A percentile compares a stretch with the other conserved stretches of the same genome.
phyloP scores from a whole-genome alignment of 495 filamentous ascomycete genomes.

The Penicillium antarcticum region DNA sequence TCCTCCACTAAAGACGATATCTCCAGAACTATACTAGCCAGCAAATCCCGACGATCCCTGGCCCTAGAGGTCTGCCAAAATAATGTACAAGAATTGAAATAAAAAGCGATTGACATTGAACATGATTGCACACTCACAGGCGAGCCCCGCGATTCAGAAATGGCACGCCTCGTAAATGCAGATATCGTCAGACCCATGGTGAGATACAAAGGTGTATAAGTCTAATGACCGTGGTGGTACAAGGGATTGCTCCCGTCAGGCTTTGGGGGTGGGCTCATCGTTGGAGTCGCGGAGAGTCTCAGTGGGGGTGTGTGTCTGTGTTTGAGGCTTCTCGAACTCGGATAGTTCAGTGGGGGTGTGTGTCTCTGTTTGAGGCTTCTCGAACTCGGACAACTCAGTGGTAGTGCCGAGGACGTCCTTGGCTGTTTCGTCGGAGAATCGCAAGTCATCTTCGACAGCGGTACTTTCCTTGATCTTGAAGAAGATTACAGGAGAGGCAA shows the following conservation, averaged over 20 bases:
- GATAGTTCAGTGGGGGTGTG: slow-evolving; percentile 1
- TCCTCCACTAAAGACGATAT: neutral
- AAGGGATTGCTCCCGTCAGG: neutral
- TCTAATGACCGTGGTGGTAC: slow-evolving; percentile 4
- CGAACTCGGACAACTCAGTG: slow-evolving; percentile 1
- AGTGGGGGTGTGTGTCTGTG: neutral
- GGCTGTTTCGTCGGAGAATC: slow-evolving; percentile 75
- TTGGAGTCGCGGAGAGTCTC: slow-evolving; percentile 1
- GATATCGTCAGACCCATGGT: neutral
- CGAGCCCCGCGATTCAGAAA: neutral
- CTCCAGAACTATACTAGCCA: neutral
- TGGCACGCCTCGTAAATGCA: slow-evolving; percentile 22
- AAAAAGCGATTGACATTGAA: neutral
- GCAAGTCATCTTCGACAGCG: slow-evolving; percentile 71
- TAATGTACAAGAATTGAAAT: slow-evolving; percentile 2
- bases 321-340: slow-evolving; percentile 13
- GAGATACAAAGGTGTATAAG: neutral
- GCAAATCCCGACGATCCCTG: neutral
- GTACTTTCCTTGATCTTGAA: slow-evolving; percentile 73
- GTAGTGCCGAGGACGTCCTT: slow-evolving; percentile 31
- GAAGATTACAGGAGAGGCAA: slow-evolving; percentile 78
- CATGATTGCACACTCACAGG: neutral
- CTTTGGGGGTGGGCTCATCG: neutral
- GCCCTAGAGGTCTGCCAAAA: neutral
- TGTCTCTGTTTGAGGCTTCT: slow-evolving; percentile 11